Evolutionary conservation across 2,329 filamentous ascomycete species (phyloP).

Genomic region (Mariannaea elegans): DNA sequence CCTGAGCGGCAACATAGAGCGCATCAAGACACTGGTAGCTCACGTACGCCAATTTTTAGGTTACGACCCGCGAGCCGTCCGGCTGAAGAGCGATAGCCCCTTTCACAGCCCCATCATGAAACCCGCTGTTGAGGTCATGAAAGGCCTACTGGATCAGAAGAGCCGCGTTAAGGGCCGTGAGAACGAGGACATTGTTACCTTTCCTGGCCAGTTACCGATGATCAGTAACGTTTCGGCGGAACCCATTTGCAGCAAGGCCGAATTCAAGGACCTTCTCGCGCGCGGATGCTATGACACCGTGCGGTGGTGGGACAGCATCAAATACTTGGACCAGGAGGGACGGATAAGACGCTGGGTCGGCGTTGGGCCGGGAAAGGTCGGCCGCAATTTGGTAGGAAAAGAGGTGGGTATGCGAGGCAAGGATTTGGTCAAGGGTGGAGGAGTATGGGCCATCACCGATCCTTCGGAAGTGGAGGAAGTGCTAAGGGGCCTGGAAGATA

Average conservation of each 20-base stretch:
- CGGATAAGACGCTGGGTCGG: conserved; percentile 88
- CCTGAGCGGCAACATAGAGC: conserved; percentile 84
- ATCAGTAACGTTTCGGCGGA: conserved; percentile 86
- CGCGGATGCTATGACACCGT: conserved; percentile 91
- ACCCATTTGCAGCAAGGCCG: conserved; percentile 76
- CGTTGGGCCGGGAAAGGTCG: conserved; percentile 93
- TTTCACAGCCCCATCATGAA: conserved; percentile 95
- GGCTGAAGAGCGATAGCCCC: conserved; percentile 85
- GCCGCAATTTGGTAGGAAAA: conserved; percentile 91
- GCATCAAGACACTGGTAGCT: conserved; percentile 81
- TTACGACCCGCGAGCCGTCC: conserved; percentile 88
- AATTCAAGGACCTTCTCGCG: conserved; percentile 82
- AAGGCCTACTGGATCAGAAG: conserved; percentile 68
- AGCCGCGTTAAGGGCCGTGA: conserved; percentile 63
- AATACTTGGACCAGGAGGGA: conserved; percentile 84
- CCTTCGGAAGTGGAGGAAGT: conserved; percentile 79
- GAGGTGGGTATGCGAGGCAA: conserved; percentile 88
- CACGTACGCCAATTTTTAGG: conserved; percentile 90
- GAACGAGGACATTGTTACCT: conserved; percentile 73
- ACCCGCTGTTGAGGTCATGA: conserved; percentile 81
- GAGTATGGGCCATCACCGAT: conserved; percentile 90
- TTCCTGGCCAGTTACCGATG: conserved; percentile 79
- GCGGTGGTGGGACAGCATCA: conserved; percentile 92
- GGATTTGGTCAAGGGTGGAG: conserved; percentile 84
- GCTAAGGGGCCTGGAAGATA: conserved; percentile 71